Conservation (phyloP, 106 monocot species). For the Triglochin maritima region DNA sequence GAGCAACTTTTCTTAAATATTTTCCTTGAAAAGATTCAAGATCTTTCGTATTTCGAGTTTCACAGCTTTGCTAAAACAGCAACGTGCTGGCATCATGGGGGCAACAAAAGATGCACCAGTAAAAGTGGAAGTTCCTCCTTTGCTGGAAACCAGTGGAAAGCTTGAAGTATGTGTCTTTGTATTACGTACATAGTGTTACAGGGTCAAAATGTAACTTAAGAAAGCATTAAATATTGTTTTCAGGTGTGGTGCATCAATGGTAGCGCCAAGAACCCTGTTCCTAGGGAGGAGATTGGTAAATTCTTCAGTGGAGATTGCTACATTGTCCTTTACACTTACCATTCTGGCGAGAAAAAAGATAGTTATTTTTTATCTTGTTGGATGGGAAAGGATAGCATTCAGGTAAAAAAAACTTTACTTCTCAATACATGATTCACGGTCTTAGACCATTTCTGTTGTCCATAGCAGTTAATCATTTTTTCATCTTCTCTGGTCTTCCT, state of each 20-base stretch:
- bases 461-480: no score
- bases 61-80: slow-evolving; percentile 73
- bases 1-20: no score
- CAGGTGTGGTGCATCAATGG: slow-evolving; percentile 14
- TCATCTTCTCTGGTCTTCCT: no score
- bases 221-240: background rate
- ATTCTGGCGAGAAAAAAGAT: slow-evolving; percentile 18
- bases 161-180: slow-evolving; percentile 40
- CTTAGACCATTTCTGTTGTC: no score
- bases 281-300: slow-evolving; percentile 11
- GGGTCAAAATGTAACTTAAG: background rate
- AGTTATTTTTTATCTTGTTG: slow-evolving; percentile 16
- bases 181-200: background rate
- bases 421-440: no score
- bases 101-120: slow-evolving; percentile 41
- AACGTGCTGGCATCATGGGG: slow-evolving; percentile 78
- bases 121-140: slow-evolving; percentile 69
- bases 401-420: slow-evolving; percentile 4
- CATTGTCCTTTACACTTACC: slow-evolving; percentile 19
- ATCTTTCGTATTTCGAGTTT: background rate
- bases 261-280: slow-evolving; percentile 5
- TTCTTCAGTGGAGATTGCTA: slow-evolving; percentile 21
- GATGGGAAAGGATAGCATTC: slow-evolving; percentile 17
- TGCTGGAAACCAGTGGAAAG: slow-evolving; percentile 77
- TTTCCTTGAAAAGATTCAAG: no score